phyloP scores from a whole-genome alignment of 768 basidiomycete species.

The Boletus pseudo-olivaceus region DNA sequence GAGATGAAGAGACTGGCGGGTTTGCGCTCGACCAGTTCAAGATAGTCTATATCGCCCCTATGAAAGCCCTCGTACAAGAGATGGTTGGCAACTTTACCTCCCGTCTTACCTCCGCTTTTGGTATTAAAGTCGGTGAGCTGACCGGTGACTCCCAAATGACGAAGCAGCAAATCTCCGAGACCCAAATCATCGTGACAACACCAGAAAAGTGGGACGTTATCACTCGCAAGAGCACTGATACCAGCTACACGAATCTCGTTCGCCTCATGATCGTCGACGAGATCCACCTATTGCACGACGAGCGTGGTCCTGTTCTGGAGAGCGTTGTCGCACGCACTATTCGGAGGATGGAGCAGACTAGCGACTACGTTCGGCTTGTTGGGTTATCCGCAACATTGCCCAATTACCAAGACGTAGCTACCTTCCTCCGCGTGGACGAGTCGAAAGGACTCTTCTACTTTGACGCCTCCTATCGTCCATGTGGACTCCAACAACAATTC shows the following conservation, averaged over 20 bases:
- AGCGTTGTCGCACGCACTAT: conserved; percentile 87
- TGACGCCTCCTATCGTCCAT: conserved; percentile 90
- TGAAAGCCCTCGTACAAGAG: conserved; percentile 99
- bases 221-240: conserved; percentile 95
- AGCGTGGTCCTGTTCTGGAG: conserved; percentile 96
- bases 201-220: conserved; percentile 99
- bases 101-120: conserved; percentile 59
- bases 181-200: conserved; percentile 97
- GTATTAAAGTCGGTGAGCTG: conserved; percentile 88
- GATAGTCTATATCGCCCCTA: conserved; percentile 95
- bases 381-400: conserved; percentile 97
- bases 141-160: conserved; percentile 99
- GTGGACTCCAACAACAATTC: conserved; percentile 94
- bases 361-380: conserved; percentile 89
- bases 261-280: conserved; percentile 97
- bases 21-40: conserved; percentile 92
- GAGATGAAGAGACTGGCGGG: conserved; percentile 73
- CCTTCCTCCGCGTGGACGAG: conserved; percentile 92
- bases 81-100: conserved; percentile 93
- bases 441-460: conserved; percentile 96
- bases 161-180: conserved; percentile 94
- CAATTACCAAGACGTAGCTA: conserved; percentile 96
- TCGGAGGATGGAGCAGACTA: conserved; percentile 90
- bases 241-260: conserved; percentile 94
- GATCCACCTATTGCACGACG: conserved; percentile 95